Evolutionary conservation across 495 filamentous ascomycete species (phyloP).

Genomic region (Neurospora cerealis): DNA sequence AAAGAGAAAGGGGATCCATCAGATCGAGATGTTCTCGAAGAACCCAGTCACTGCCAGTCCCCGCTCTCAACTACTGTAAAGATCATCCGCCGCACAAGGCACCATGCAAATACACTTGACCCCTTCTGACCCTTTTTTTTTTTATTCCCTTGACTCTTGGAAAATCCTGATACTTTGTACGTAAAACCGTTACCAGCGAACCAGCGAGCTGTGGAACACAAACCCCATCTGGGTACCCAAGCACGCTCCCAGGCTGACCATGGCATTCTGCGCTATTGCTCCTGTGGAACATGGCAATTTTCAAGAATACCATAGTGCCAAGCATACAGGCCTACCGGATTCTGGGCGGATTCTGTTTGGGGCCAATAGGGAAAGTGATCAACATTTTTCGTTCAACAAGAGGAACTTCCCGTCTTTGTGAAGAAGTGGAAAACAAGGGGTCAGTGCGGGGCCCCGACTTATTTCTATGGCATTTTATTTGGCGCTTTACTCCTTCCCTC

Average conservation of each 20-base stretch:
- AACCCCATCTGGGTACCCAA: background rate
- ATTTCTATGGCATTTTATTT: background rate
- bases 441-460: background rate
- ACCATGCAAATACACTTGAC: background rate
- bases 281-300: constrained; percentile 17
- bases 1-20: background rate
- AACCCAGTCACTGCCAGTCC: background rate
- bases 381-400: background rate
- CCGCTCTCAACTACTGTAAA: background rate
- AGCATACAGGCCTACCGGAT: background rate
- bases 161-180: background rate
- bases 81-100: background rate
- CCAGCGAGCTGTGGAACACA: background rate
- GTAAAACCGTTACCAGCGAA: background rate
- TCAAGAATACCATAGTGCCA: constrained; percentile 12
- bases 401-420: background rate
- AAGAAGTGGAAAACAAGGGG: background rate
- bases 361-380: background rate
- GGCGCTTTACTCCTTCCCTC: no score
- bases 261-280: constrained; percentile 4
- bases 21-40: background rate
- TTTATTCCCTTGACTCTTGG: background rate
- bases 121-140: background rate
- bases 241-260: background rate
- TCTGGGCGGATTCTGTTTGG: background rate